Base-by-base conservation (phyloP, 192 early-diverging fungal species). In the Entrophospora sp. region DNA sequence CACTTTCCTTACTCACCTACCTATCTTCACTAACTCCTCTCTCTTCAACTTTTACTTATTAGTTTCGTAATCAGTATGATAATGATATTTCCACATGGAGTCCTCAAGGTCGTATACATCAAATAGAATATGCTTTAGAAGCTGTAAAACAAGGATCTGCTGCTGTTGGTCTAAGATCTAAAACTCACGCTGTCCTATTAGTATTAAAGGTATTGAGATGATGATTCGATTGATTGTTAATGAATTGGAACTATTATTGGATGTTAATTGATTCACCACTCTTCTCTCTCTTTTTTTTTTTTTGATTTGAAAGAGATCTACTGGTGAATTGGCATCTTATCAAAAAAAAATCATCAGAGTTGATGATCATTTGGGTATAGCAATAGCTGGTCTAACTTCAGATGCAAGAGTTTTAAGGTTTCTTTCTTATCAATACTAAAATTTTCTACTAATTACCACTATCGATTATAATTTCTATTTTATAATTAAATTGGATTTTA, bases 141-240 rank as follows among this genome's bases (percentile, higher is more conserved):
- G 97, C 97, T 32, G 95, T 99, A 34, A 97, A 99, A 75, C 94
- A 97, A 72, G 97, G 97, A 30, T 95, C 94, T 7, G 95, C 95
- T 14, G 90, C 89, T 27, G 95, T 99, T 44, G 95, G 97, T 5
- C 71, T 97, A 44, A 83, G 85, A 58, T 93, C 90, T 28, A 92
- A 90, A 51, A 84, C 81, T 36, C 85, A 95, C 62, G 91, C 83
- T 12, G 87, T 97, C n/a, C 72, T 99, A 5, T 78, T 95, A 2
- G 93, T 83, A 5, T 78, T 97, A 48, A 97, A 99, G 79, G 88
- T 88, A 70, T 6, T 38, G 5, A 14, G 16, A n/a, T 4, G 46
- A 32, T 18, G 22, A 27, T 22, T 22, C n/a, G 36, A 37, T 18
- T 38, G 18, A 72, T 5, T 56, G 14, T 25, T 27, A 36, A 48